Evolutionary conservation across 768 basidiomycete genomes (phyloP), one percentile per base, ranked within the genome.

Genomic region (Mycena floridula): DNA sequence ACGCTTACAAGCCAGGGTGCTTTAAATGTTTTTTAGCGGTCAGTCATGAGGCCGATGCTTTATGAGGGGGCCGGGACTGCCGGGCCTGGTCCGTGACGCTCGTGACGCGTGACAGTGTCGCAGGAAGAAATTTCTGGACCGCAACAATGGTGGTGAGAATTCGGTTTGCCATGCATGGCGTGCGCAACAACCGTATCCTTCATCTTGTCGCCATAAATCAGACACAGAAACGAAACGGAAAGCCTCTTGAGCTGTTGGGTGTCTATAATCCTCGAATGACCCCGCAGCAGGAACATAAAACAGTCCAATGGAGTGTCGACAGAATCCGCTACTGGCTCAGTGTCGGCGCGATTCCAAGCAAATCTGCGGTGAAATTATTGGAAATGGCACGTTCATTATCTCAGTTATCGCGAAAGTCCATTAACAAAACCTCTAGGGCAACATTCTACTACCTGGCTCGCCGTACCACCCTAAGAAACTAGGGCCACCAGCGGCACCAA

Each of bases 271-370:
- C 90, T 3, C 79, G 74, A 50, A 64, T 79, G 37, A 62, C 61
- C 40, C 69, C 59, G 15, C 74, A 70, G 27, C 61, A 70, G 47
- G 62, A 67, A 20, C 72, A 77, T 52, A 95, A 93, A 65, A 81
- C 77, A 25, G 71, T 97, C 45, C 77, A 84, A 54, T 97, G 94
- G 93, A 92, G 91, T 62, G 82, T 85, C 21, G 83, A 89, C 54
- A 79, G 95, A 59, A 89, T 98, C 60, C 74, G 75, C 47, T 91
- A 89, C 57, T 98, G 95, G 95, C 63, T 97, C 28, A 74, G 74
- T 25, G 79, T 85, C 15, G 94, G 93, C 0, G 95, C 95, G 25
- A 62, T 76, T 48, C 95, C 95, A 1, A 85, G 80, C 37, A 81
- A 82, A 57, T 72, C 84, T 5, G 89, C 88, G 4, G 77, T 84